phyloP scores from a whole-genome alignment of 805 yeast species.

The Saccharomyces mikatae region DNA sequence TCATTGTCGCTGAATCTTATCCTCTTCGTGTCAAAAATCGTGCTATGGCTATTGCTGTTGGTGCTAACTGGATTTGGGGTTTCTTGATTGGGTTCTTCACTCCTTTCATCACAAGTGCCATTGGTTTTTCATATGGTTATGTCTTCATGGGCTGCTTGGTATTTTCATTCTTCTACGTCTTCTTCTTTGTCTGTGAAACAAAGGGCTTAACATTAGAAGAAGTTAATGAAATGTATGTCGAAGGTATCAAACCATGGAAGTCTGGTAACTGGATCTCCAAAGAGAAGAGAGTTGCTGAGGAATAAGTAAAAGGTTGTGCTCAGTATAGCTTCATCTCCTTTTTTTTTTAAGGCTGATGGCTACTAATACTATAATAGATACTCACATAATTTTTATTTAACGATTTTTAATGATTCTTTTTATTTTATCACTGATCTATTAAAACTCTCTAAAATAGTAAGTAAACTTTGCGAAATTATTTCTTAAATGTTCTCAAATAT shows the following conservation, averaged over 20 bases:
- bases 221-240: slow-evolving; percentile 54
- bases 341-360: background rate
- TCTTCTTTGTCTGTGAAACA: slow-evolving; percentile 66
- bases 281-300: slow-evolving; percentile 7
- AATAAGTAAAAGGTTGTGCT: background rate
- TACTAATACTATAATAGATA: background rate
- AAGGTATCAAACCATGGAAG: slow-evolving; percentile 35
- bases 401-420: background rate
- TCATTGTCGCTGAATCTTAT: slow-evolving; percentile 59
- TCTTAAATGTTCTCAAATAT: too few species aligned
- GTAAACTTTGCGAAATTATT: background rate
- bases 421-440: background rate
- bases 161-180: slow-evolving; percentile 51
- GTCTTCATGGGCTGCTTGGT: slow-evolving; percentile 49
- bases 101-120: slow-evolving; percentile 56
- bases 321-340: background rate
- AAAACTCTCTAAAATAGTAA: too few species aligned
- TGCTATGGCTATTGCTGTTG: slow-evolving; percentile 51
- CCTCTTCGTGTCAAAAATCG: slow-evolving; percentile 62
- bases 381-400: background rate
- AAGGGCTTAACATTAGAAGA: slow-evolving; percentile 74
- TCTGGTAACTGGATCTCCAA: slow-evolving; percentile 44
- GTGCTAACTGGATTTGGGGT: slow-evolving; percentile 61
- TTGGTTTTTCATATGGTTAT: slow-evolving; percentile 65
- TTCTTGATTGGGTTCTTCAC: slow-evolving; percentile 61